These are phyloP conservation scores for Myxozyma neotropica DNA, from an alignment of 805 yeast genomes.

Conservation along the genomic window DNA sequence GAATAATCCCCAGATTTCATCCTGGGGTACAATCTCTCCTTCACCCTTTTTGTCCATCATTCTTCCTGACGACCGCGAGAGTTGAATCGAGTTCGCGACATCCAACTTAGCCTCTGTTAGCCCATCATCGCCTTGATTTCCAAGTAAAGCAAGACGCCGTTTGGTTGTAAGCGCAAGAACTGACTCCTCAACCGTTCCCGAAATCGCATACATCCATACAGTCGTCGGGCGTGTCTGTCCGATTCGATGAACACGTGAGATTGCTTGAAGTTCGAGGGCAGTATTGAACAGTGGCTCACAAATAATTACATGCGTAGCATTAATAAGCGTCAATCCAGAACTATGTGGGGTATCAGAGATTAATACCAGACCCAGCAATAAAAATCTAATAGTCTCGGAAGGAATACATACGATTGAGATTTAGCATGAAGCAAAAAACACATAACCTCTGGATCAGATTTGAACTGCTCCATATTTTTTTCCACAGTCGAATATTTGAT, in stretches of 20 bases:
- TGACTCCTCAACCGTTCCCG: conserved; percentile 85
- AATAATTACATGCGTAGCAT: conserved; percentile 88
- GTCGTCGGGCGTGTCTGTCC: conserved; percentile 82
- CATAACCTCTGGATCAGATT: conserved; percentile 55
- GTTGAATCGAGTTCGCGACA: conserved; percentile 57
- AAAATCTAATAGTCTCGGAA: not conserved
- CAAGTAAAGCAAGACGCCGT: conserved; percentile 50
- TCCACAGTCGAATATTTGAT: conserved; percentile 60
- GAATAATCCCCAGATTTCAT: conserved; percentile 65
- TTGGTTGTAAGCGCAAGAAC: conserved; percentile 70
- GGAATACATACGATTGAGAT: conserved; percentile 61
- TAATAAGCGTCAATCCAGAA: conserved; percentile 83
- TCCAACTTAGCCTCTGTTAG: conserved; percentile 42
- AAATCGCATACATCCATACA: conserved; percentile 89
- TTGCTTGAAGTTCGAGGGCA: conserved; percentile 86
- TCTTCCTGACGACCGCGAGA: conserved; percentile 55
- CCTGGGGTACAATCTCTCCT: conserved; percentile 62
- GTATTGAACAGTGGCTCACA: conserved; percentile 92
- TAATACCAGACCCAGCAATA: no score
- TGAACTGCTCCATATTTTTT: conserved; percentile 36
- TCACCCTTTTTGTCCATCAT: conserved; percentile 52
- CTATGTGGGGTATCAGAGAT: no score
- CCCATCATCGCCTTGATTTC: conserved; percentile 28
- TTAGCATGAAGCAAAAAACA: conserved; percentile 84
- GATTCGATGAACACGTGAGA: conserved; percentile 87